These are phyloP conservation scores for Thymus quinquecostatus DNA, from an alignment of 257 asterid species.

Conservation along the genomic window DNA sequence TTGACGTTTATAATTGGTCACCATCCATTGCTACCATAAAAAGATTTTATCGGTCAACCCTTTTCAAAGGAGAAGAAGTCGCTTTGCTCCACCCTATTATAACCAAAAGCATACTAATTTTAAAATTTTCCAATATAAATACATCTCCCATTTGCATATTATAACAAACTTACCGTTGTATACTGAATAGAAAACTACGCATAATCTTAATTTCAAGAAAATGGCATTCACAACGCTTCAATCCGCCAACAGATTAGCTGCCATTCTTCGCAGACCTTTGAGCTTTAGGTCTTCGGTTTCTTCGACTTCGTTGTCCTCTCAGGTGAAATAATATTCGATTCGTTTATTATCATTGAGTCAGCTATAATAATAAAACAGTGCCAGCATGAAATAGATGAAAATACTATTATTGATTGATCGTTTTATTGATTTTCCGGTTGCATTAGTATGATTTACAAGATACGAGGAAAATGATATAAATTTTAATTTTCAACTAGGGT, in stretches of 20 bases:
- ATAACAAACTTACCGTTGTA: background rate
- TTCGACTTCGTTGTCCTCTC: conserved; percentile 32
- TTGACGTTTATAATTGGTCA: background rate
- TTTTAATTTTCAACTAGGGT: background rate
- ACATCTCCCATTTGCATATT: background rate
- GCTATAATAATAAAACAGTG: too few species aligned
- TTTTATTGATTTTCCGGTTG: too few species aligned
- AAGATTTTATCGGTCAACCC: background rate
- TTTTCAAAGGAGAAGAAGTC: conserved; percentile 31
- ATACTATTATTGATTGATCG: too few species aligned
- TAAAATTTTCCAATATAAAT: conserved; percentile 32
- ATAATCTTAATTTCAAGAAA: background rate
- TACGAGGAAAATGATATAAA: background rate
- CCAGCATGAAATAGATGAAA: too few species aligned
- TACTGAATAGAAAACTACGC: background rate
- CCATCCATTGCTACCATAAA: background rate
- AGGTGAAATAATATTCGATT: conserved; percentile 28
- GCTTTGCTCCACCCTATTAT: conserved; percentile 14
- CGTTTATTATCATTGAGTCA: too few species aligned
- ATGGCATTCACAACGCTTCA: conserved; percentile 55
- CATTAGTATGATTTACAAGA: background rate
- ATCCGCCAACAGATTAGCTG: conserved; percentile 9
- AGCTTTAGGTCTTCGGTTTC: background rate
- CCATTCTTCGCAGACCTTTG: background rate
- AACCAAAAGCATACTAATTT: background rate